Evolutionary conservation across 148 eudicot species (phyloP).

Genomic region (Vaccinium macrocarpon): DNA sequence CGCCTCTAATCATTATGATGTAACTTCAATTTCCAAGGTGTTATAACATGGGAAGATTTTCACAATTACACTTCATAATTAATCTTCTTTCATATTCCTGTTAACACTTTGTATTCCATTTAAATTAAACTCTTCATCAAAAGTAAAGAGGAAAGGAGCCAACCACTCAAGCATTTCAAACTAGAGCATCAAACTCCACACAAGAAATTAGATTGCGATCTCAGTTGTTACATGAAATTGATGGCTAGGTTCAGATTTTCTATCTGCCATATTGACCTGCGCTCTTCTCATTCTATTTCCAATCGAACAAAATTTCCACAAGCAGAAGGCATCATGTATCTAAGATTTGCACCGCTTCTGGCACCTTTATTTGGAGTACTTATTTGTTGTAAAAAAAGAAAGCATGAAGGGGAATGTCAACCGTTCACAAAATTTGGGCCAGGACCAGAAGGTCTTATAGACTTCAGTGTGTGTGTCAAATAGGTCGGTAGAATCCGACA

Average conservation of each 20-base stretch:
- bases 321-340: background rate
- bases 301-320: background rate
- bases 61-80: background rate
- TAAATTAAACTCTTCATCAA: background rate
- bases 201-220: background rate
- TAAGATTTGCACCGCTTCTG: background rate
- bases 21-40: conserved; percentile 2
- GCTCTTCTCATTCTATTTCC: background rate
- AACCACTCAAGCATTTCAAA: conserved; percentile 10
- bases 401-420: background rate
- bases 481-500: background rate
- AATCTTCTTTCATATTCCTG: background rate
- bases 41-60: background rate
- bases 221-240: background rate
- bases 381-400: background rate
- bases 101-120: background rate
- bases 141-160: background rate
- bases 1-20: background rate
- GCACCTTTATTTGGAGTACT: background rate
- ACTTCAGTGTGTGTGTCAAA: background rate
- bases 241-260: background rate
- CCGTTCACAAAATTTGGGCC: background rate
- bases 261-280: background rate
- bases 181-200: background rate
- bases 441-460: background rate